Percentiles rank a stretch among this genome's conserved stretches.
These are phyloP conservation scores for Metschnikowia shivogae DNA, from an alignment of 805 yeast species.

Conservation along the genomic window DNA sequence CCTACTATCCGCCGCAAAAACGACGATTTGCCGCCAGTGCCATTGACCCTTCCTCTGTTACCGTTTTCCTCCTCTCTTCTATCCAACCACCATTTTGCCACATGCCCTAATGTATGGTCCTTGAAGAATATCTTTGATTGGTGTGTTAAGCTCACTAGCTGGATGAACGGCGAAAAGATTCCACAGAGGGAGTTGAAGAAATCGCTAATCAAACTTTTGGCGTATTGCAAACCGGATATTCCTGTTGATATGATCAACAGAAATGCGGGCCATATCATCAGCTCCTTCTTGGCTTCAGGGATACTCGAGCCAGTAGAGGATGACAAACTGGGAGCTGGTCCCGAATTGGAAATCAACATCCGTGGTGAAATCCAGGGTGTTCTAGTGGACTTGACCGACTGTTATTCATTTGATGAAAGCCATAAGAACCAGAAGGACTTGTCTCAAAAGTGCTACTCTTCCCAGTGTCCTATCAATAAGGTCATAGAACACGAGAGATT, in stretches of 20 bases:
- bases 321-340: background rate
- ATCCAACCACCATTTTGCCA: constrained; percentile 45
- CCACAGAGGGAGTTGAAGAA: constrained; percentile 50
- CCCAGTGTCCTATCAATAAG: constrained; percentile 30
- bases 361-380: constrained; percentile 34
- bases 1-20: constrained; percentile 13
- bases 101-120: constrained; percentile 45
- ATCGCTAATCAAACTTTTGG: constrained; percentile 47
- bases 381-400: constrained; percentile 40
- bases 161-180: constrained; percentile 53
- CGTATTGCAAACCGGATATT: constrained; percentile 46
- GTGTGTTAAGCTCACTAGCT: constrained; percentile 47
- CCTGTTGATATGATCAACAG: constrained; percentile 49
- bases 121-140: constrained; percentile 49
- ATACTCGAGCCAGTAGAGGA: constrained; percentile 20
- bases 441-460: constrained; percentile 25
- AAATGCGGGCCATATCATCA: constrained; percentile 47
- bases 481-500: constrained; percentile 15
- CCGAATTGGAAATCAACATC: constrained; percentile 5
- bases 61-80: constrained; percentile 53
- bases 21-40: constrained; percentile 39
- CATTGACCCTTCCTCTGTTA: constrained; percentile 48
- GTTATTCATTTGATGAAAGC: constrained; percentile 36
- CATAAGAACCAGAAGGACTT: constrained; percentile 8
- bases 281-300: constrained; percentile 37